phyloP scores from a whole-genome alignment of 2,329 filamentous ascomycete genomes.

The Pseudogymnoascus sp. region DNA sequence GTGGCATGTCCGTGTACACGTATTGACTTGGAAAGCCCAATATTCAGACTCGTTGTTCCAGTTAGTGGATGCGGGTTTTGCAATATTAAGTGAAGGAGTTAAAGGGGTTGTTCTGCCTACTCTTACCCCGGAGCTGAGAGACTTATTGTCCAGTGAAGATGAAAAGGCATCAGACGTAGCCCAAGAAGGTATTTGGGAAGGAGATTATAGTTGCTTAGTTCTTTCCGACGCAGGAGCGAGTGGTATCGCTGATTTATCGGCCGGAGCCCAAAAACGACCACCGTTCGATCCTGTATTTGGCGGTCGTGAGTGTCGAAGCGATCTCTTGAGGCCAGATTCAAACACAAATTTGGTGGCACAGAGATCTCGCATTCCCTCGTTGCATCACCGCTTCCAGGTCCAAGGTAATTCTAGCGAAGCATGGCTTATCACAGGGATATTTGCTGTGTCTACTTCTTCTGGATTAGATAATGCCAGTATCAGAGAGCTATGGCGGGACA shows the following conservation, averaged over 20 bases:
- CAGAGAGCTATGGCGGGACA: neutral
- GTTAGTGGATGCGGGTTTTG: conserved; percentile 26
- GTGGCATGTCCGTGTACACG: conserved; percentile 35
- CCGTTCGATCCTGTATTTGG: neutral
- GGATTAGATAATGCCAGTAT: neutral
- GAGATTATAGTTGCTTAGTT: neutral
- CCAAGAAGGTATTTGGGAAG: neutral
- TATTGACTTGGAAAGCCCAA: conserved; percentile 20
- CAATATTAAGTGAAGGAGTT: conserved; percentile 15
- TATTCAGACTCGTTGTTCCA: neutral
- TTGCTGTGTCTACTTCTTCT: neutral
- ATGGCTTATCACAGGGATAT: neutral
- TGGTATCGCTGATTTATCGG: conserved; percentile 9
- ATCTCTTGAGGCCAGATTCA: conserved; percentile 25
- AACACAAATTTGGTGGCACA: conserved; percentile 28
- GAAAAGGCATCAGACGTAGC: neutral
- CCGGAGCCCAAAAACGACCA: neutral
- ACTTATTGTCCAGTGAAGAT: neutral
- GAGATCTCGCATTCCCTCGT: conserved; percentile 25
- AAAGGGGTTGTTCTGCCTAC: conserved; percentile 4
- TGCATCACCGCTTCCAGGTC: neutral
- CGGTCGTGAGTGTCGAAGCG: neutral
- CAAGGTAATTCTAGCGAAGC: neutral
- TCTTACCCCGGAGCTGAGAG: conserved; percentile 8
- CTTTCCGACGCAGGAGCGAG: conserved; percentile 18